Conservation (phyloP, 345 rosid genomes). For the sweet orange (Citrus sinensis) region DNA sequence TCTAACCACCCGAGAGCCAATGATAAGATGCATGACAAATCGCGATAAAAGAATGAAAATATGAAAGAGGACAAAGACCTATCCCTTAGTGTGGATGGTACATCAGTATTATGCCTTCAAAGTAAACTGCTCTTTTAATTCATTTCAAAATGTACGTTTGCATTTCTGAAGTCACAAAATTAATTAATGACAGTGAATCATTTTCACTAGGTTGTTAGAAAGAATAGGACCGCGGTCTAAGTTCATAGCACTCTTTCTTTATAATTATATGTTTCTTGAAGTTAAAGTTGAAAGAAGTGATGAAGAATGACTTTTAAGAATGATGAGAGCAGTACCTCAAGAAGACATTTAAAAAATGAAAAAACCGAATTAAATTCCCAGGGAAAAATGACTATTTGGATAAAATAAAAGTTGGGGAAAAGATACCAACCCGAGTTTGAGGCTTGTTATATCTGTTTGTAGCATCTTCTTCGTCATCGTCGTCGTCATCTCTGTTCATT, state of each 20-base stretch:
- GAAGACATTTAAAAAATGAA: background rate
- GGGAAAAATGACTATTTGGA: background rate
- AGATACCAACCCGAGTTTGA: constrained; percentile 64
- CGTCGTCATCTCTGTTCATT: constrained; percentile 62
- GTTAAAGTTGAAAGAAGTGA: background rate
- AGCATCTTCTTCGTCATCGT: constrained; percentile 55
- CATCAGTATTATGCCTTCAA: too few species aligned
- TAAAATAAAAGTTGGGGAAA: background rate
- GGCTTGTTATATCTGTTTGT: constrained; percentile 52
- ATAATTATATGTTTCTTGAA: background rate
- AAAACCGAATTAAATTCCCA: background rate
- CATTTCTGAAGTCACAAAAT: background rate
- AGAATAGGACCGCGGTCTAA: background rate
- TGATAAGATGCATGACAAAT: background rate
- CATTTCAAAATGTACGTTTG: background rate
- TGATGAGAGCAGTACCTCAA: background rate
- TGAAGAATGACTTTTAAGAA: background rate
- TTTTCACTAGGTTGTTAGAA: too few species aligned
- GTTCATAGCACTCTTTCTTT: background rate
- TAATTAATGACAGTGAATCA: too few species aligned
- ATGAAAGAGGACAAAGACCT: background rate
- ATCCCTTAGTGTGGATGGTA: background rate
- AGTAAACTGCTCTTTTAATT: background rate
- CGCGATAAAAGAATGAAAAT: too few species aligned
- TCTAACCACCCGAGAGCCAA: background rate